A percentile compares a stretch with the other conserved stretches of the same genome.
phyloP scores from a whole-genome alignment of 306 rosid species.

The Rosa lucieae region DNA sequence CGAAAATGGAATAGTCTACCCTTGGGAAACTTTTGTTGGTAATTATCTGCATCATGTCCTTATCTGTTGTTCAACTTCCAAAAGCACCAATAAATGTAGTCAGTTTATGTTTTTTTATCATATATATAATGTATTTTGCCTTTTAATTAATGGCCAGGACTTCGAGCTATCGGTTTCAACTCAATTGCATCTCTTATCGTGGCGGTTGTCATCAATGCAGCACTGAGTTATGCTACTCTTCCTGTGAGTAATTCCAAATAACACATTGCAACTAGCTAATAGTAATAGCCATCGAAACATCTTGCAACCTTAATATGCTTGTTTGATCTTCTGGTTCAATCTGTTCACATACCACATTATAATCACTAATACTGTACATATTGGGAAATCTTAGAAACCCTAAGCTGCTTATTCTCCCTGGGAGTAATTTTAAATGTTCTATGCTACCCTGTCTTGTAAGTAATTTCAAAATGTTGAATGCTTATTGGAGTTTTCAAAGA shows the following conservation, averaged over 20 bases:
- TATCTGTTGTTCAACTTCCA: not conserved
- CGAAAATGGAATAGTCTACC: slow-evolving; percentile 74
- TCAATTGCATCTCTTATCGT: slow-evolving; percentile 45
- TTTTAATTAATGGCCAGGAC: slow-evolving; percentile 37
- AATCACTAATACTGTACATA: not conserved
- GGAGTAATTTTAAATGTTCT: not conserved
- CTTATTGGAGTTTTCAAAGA: not conserved
- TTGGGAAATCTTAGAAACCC: not conserved
- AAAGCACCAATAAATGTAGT: not conserved
- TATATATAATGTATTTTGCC: not conserved
- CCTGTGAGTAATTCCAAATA: slow-evolving; percentile 49
- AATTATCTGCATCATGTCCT: not conserved
- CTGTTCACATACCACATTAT: not conserved
- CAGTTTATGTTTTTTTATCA: not conserved
- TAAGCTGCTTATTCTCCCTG: not conserved
- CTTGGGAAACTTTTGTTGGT: slow-evolving; percentile 87
- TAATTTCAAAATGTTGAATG: not conserved
- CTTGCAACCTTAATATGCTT: not conserved
- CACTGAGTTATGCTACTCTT: slow-evolving; percentile 64
- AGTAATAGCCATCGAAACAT: not conserved
- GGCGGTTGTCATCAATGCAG: slow-evolving; percentile 42
- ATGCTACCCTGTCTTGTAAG: not conserved
- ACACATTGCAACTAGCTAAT: not conserved
- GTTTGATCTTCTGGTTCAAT: not conserved
- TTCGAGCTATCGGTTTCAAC: slow-evolving; percentile 73